phyloP scores from a whole-genome alignment of 1,284 basidiomycete species.

The Cutaneotrichosporon cavernicola region DNA sequence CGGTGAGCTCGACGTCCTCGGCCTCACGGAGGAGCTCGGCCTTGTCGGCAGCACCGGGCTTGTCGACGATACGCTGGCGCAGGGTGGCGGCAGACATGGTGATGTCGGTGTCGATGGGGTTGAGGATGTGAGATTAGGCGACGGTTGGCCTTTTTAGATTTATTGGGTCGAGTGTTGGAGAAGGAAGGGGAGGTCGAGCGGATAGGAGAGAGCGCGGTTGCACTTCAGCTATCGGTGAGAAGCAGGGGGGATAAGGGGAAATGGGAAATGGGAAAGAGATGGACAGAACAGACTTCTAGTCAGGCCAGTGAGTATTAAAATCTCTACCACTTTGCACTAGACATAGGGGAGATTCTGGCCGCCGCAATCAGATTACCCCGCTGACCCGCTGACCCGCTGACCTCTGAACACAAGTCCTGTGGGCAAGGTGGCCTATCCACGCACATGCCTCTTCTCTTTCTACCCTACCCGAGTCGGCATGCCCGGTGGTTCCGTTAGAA shows the following conservation, averaged over 20 bases:
- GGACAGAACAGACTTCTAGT: not conserved
- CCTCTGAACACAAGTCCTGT: no score
- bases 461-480: no score
- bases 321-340: not conserved
- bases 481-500: no score
- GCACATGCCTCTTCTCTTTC: no score
- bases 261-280: conserved; percentile 3
- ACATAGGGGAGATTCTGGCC: not conserved
- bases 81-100: conserved; percentile 44
- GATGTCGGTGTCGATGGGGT: not conserved
- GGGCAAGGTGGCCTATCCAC: no score
- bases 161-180: not conserved
- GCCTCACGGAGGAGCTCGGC: conserved; percentile 45
- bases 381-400: no score
- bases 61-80: conserved; percentile 43
- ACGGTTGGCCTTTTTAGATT: not conserved
- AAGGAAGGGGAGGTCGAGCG: not conserved
- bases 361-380: not conserved
- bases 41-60: conserved; percentile 45
- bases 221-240: conserved; percentile 2
- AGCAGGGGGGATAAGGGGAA: not conserved
- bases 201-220: not conserved
- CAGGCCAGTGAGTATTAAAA: conserved; percentile 7
- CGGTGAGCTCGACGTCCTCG: conserved; percentile 47
- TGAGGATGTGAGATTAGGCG: not conserved